These are phyloP conservation scores for Actinomortierella wolfii DNA, from an alignment of 371 early-diverging fungal species.

Conservation along the genomic window DNA sequence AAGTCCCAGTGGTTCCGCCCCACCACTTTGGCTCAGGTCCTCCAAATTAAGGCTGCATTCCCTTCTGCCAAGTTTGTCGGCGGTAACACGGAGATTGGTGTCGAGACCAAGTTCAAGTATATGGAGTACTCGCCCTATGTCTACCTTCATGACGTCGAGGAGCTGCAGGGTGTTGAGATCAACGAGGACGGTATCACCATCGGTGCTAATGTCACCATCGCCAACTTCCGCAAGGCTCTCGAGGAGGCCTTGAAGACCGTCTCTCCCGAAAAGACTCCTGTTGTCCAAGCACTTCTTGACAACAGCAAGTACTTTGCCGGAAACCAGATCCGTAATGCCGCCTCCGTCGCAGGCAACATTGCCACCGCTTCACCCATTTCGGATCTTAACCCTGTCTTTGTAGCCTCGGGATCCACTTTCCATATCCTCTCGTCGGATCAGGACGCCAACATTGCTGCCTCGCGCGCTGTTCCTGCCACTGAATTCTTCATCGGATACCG, in stretches of 20 bases:
- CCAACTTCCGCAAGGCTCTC: conserved; percentile 54
- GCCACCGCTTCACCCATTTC: conserved; percentile 82
- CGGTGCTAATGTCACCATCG: conserved; percentile 60
- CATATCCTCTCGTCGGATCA: conserved; percentile 50
- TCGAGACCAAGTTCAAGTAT: conserved; percentile 75
- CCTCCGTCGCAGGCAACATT: conserved; percentile 80
- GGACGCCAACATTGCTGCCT: conserved; percentile 29
- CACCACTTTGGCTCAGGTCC: conserved; percentile 58
- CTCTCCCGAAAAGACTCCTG: conserved; percentile 38
- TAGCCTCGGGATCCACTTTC: conserved; percentile 64
- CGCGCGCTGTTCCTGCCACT: conserved; percentile 59
- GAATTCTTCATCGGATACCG: conserved; percentile 80
- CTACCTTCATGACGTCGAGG: conserved; percentile 65
- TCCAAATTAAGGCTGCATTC: conserved; percentile 55
- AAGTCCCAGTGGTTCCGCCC: conserved; percentile 68
- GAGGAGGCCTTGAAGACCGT: conserved; percentile 41
- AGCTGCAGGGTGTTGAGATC: conserved; percentile 54
- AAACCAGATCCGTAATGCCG: conserved; percentile 79
- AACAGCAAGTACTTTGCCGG: conserved; percentile 79
- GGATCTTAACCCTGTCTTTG: conserved; percentile 80
- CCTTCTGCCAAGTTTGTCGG: conserved; percentile 73
- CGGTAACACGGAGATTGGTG: conserved; percentile 81
- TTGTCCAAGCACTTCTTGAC: conserved; percentile 65
- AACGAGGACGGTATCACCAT: conserved; percentile 55
- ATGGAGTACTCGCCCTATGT: conserved; percentile 63